Evolutionary conservation across 140 eudicot species (phyloP), one percentile per base, ranked within the genome.

Genomic region (Anethum foeniculum): DNA sequence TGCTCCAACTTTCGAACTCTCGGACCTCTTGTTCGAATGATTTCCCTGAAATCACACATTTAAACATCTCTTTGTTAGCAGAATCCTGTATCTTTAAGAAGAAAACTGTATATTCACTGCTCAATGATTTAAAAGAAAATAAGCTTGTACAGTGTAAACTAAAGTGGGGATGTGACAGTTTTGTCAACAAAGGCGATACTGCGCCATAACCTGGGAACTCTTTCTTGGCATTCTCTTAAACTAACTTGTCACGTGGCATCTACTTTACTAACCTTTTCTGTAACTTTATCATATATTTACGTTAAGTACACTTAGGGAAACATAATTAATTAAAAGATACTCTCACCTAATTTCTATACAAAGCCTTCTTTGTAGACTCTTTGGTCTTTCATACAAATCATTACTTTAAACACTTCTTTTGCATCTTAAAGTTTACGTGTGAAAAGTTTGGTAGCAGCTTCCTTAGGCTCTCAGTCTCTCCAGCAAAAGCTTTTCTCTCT

Each of bases 141-240:
- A 6, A 23, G 15, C 0, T n/a, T 9, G n/a, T 8, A n/a, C 21
- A 14, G 62, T 52, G 62, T 21, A 52, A 52, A n/a, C 25, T 18
- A 0, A 25, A 62, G 44, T 12, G 67, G 27, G 36, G 80, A 48
- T 32, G 41, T 27, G 18, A 49, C 38, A 47, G 69, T 62, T 25
- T 7, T 76, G 80, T 76, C 80, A 76, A 76, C 65, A 30, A 7
- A 49, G 46, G 80, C 15, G 65, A 32, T 28, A 7, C 56, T 28
- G 5, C 44, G 30, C 65, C 56, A 47, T 28, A 74, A 25, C 13
- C 34, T 7, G 56, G 78, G 76, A 32, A 3, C 48, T 72, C 16
- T 19, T 41, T 36, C 16, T 46, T 13, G 39, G 49, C 78, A 74
- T 74, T 74, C 38, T 15, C 32, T n/a, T 23, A 5, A 74, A 44